These are phyloP conservation scores for Pseudopediastrum boryanum DNA, from an alignment of 139 green algal genomes.

Conservation along the genomic window DNA sequence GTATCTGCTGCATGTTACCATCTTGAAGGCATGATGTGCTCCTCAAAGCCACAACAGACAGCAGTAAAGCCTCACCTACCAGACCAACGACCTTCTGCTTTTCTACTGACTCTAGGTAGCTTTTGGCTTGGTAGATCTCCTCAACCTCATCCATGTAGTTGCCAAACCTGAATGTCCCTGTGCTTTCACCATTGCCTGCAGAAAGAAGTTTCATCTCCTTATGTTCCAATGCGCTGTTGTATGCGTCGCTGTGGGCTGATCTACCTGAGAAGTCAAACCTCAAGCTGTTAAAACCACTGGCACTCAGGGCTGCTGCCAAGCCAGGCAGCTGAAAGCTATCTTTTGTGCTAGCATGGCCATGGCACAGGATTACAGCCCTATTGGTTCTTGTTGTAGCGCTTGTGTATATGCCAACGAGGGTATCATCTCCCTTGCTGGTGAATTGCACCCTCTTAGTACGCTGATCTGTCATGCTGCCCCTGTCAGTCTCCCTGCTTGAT, in stretches of 20 bases:
- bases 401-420: constrained; percentile 4
- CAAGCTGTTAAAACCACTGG: constrained; percentile 9
- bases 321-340: constrained; percentile 20
- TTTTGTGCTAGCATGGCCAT: constrained; percentile 25
- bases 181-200: constrained; percentile 49
- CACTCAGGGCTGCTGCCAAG: not conserved
- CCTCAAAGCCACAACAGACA: too few species aligned
- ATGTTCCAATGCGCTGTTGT: not conserved
- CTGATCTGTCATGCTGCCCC: too few species aligned
- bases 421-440: not conserved
- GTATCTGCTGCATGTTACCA: too few species aligned
- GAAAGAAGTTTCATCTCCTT: not conserved
- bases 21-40: too few species aligned
- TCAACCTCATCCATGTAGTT: constrained; percentile 62
- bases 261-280: constrained; percentile 32
- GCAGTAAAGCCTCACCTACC: constrained; percentile 23
- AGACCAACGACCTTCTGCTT: constrained; percentile 16
- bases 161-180: constrained; percentile 62
- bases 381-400: not conserved
- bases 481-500: too few species aligned
- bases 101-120: constrained; percentile 21
- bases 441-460: too few species aligned
- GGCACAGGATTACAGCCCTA: constrained; percentile 13
- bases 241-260: not conserved
- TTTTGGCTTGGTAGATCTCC: constrained; percentile 19